Conservation (phyloP, 1,284 basidiomycete species). For the Cryptococcus sp. region DNA sequence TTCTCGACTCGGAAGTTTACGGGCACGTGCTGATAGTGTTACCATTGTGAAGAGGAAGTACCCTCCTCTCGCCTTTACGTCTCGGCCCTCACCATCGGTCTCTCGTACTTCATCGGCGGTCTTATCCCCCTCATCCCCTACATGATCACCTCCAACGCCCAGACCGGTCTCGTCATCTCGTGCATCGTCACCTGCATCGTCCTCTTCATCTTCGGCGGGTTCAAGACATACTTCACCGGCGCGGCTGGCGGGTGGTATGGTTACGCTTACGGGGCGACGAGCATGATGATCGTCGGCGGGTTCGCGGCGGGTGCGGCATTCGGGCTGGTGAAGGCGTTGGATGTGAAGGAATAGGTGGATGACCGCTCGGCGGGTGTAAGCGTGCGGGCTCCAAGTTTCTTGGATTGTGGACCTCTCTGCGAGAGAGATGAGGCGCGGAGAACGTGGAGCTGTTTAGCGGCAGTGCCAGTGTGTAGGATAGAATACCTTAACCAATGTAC, state of each 20-base stretch:
- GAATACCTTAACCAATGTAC: too few relatives aligned
- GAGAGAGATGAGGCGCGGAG: too few relatives aligned
- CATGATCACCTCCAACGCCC: slow-evolving; percentile 66
- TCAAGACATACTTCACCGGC: slow-evolving; percentile 86
- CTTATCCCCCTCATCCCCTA: slow-evolving; percentile 86
- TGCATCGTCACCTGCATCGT: slow-evolving; percentile 70
- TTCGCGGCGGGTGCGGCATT: slow-evolving; percentile 82
- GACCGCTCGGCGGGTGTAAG: background rate
- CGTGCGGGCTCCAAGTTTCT: too few relatives aligned
- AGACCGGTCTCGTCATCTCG: slow-evolving; percentile 47
- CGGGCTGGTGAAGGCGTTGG: slow-evolving; percentile 73
- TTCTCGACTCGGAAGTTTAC: too few relatives aligned
- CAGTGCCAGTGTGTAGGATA: too few relatives aligned
- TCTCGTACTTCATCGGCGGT: slow-evolving; percentile 68
- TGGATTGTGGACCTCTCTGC: too few relatives aligned
- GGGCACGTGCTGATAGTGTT: background rate
- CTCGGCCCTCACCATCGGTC: slow-evolving; percentile 92
- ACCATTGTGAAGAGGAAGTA: slow-evolving; percentile 67
- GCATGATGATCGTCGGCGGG: slow-evolving; percentile 86
- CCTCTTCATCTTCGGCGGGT: slow-evolving; percentile 81
- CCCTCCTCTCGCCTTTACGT: slow-evolving; percentile 66
- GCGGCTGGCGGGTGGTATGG: slow-evolving; percentile 58
- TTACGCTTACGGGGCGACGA: slow-evolving; percentile 79
- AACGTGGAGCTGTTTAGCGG: too few relatives aligned
- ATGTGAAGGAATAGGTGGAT: slow-evolving; percentile 48